Evolutionary conservation across 73 alveolate genomes (phyloP).

Genomic region (Stentor coeruleus): DNA sequence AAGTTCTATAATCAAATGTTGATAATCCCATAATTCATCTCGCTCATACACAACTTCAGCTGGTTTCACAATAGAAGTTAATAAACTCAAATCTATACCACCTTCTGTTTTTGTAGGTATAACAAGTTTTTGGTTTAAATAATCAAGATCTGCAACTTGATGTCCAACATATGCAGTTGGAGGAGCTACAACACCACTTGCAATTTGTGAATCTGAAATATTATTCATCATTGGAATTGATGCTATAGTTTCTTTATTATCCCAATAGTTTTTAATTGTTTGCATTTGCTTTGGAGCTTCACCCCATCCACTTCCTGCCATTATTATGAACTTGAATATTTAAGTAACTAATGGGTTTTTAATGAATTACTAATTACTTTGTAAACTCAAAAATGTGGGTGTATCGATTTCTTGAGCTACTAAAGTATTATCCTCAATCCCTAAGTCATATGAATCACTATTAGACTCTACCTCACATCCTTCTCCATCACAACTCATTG

Average conservation of each 20-base stretch:
- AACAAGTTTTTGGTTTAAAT: not conserved
- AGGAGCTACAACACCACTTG: constrained; percentile 15
- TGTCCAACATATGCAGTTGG: not conserved
- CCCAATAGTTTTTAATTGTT: constrained; percentile 17
- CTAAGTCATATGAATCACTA: too few relatives aligned
- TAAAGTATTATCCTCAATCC: too few relatives aligned
- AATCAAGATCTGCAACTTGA: constrained; percentile 12
- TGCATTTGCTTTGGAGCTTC: not conserved
- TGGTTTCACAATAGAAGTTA: constrained; percentile 16
- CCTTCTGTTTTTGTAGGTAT: constrained; percentile 2
- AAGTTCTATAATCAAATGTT: constrained; percentile 5
- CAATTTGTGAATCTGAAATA: constrained; percentile 5
- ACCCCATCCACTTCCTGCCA: too few relatives aligned
- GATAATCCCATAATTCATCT: constrained; percentile 13
- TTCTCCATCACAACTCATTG: too few relatives aligned
- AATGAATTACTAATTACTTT: too few relatives aligned
- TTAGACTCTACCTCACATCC: too few relatives aligned
- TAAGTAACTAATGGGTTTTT: too few relatives aligned
- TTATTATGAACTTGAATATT: too few relatives aligned
- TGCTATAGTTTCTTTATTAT: not conserved
- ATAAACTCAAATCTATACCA: constrained; percentile 15
- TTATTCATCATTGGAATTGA: not conserved
- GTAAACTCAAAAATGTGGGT: too few relatives aligned
- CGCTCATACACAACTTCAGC: not conserved
- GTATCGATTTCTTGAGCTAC: too few relatives aligned